These are phyloP conservation scores for Fraxinus xanthoxyloides DNA, from an alignment of 305 asterid species.

Conservation along the genomic window DNA sequence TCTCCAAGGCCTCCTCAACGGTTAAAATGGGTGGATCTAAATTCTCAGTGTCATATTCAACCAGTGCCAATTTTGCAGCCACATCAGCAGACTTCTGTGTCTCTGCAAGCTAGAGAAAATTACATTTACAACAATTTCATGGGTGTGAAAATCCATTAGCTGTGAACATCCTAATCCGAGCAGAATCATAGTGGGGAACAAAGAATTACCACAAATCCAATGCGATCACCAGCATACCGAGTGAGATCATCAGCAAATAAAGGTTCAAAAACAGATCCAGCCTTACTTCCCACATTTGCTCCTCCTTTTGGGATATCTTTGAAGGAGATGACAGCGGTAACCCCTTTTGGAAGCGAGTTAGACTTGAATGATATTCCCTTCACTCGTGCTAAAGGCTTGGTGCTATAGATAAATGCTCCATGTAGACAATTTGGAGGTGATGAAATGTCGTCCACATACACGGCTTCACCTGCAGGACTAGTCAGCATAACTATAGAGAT, in stretches of 20 bases:
- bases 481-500: background rate
- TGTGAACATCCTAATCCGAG: background rate
- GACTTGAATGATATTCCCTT: constrained; percentile 40
- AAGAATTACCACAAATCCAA: constrained; percentile 64
- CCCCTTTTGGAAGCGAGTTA: constrained; percentile 28
- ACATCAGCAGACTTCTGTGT: constrained; percentile 59
- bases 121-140: background rate
- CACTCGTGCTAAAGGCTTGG: constrained; percentile 58
- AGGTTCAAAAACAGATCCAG: constrained; percentile 43
- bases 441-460: constrained; percentile 76
- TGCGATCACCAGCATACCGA: constrained; percentile 60
- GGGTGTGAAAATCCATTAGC: background rate
- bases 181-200: background rate
- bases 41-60: constrained; percentile 62
- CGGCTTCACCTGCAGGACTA: constrained; percentile 66
- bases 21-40: constrained; percentile 79
- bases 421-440: constrained; percentile 65
- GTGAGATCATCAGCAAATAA: constrained; percentile 64
- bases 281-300: constrained; percentile 46
- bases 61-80: constrained; percentile 62
- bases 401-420: constrained; percentile 72
- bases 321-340: constrained; percentile 44
- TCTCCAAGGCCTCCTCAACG: constrained; percentile 75
- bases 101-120: constrained; percentile 57
- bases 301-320: constrained; percentile 70